These are phyloP conservation scores for Rosa lucieae DNA, from an alignment of 306 rosid species.

Conservation along the genomic window DNA sequence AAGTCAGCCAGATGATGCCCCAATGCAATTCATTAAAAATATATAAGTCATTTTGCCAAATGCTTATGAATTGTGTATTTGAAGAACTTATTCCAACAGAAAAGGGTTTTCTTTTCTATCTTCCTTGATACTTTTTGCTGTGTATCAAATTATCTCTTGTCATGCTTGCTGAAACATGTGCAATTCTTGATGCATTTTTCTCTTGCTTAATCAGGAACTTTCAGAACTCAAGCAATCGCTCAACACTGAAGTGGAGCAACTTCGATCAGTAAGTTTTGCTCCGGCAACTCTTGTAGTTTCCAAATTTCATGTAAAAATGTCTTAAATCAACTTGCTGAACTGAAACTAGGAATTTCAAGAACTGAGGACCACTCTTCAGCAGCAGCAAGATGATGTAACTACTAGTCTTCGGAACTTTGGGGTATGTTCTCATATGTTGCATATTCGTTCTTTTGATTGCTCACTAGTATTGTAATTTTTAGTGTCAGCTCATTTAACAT, in stretches of 20 bases:
- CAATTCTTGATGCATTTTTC: slow-evolving; percentile 18
- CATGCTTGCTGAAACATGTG: neutral
- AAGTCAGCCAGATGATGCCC: neutral
- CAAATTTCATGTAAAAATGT: slow-evolving; percentile 4
- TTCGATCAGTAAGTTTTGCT: slow-evolving; percentile 68
- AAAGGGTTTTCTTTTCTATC: slow-evolving; percentile 10
- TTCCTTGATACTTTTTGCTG: slow-evolving; percentile 12
- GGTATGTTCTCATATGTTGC: slow-evolving; percentile 40
- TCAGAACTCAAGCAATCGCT: slow-evolving; percentile 89
- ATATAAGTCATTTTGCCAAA: neutral
- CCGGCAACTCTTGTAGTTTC: slow-evolving; percentile 3
- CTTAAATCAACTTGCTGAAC: slow-evolving; percentile 13
- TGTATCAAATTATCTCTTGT: slow-evolving; percentile 1
- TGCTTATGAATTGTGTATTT: neutral
- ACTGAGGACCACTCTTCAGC: slow-evolving; percentile 86
- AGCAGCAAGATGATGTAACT: slow-evolving; percentile 94
- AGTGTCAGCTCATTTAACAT: slow-evolving; percentile 7
- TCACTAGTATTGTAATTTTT: neutral
- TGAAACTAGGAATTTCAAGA: slow-evolving; percentile 83
- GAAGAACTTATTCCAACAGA: neutral
- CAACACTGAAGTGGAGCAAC: slow-evolving; percentile 88
- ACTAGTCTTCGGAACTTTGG: slow-evolving; percentile 75
- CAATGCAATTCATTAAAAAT: neutral
- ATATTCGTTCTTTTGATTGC: neutral
- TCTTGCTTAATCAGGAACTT: slow-evolving; percentile 66